Percentiles rank a stretch among this genome's conserved stretches.
Conservation (phyloP, 2,329 filamentous ascomycete genomes). For the Cryphonectria naterciae region DNA sequence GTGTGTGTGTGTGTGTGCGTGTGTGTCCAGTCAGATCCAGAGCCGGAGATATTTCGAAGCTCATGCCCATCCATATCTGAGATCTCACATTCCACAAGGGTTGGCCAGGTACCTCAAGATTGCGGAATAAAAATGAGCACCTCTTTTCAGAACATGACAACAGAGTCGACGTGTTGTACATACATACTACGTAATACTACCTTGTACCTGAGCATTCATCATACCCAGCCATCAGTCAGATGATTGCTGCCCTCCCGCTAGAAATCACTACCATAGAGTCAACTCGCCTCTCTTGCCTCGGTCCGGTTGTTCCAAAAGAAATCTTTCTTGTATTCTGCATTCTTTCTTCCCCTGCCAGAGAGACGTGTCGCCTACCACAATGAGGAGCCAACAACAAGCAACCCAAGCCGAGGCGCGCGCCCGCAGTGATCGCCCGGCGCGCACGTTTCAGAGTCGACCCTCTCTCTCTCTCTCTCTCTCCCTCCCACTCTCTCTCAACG, state of each 20-base stretch:
- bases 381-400: background rate
- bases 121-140: background rate
- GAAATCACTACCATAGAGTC: background rate
- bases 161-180: background rate
- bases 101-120: background rate
- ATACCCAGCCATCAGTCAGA: background rate
- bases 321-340: too few relatives aligned
- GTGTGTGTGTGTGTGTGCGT: too few relatives aligned
- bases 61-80: background rate
- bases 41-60: slow-evolving; percentile 10
- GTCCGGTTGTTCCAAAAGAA: background rate
- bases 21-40: slow-evolving; percentile 1
- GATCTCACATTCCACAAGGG: slow-evolving; percentile 5
- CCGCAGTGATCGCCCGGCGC: slow-evolving; percentile 13
- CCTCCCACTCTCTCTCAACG: background rate
- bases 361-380: background rate
- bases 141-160: background rate
- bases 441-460: slow-evolving; percentile 25
- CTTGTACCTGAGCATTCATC: background rate
- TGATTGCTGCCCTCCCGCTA: background rate
- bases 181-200: background rate
- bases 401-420: background rate
- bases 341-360: too few relatives aligned
- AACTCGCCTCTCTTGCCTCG: background rate
- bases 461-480: background rate